Evolutionary conservation across 1,139 yeast species (phyloP).

Genomic region (Suhomyces chickasaworum): DNA sequence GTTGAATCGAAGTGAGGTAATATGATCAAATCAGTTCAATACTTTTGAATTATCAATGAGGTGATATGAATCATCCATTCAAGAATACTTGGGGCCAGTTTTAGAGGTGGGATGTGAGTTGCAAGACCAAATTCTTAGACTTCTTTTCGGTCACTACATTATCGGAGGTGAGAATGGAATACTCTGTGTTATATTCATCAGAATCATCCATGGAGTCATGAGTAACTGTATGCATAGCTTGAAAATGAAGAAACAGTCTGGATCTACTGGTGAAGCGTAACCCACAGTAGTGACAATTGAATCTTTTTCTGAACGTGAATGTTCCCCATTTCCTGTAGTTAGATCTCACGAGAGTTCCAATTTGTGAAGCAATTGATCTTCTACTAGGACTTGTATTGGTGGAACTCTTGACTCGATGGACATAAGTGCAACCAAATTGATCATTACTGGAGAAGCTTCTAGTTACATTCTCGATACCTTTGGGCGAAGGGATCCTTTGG

Average conservation of each 20-base stretch:
- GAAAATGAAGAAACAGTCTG: slow-evolving; percentile 8
- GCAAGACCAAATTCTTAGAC: background rate
- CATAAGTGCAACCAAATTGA: no score
- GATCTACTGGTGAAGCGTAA: slow-evolving; percentile 4
- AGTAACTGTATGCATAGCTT: slow-evolving; percentile 1
- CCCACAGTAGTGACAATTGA: background rate
- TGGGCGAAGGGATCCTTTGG: no score
- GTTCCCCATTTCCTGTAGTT: background rate
- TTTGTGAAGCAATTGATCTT: background rate
- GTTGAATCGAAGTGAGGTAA: no score
- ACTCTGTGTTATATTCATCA: slow-evolving; percentile 6
- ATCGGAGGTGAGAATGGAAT: slow-evolving; percentile 11
- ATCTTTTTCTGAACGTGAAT: background rate
- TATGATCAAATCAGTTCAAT: no score
- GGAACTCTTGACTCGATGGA: no score
- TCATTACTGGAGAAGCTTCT: no score
- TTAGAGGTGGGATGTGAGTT: background rate
- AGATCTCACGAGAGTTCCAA: background rate
- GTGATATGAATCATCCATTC: no score
- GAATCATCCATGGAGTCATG: background rate
- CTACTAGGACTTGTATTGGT: background rate
- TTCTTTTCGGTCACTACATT: background rate
- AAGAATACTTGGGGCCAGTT: no score
- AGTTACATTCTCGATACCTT: no score
- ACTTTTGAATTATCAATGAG: no score